Conservation (phyloP, 163 green algal species). For the Prototheca stagnorum region DNA sequence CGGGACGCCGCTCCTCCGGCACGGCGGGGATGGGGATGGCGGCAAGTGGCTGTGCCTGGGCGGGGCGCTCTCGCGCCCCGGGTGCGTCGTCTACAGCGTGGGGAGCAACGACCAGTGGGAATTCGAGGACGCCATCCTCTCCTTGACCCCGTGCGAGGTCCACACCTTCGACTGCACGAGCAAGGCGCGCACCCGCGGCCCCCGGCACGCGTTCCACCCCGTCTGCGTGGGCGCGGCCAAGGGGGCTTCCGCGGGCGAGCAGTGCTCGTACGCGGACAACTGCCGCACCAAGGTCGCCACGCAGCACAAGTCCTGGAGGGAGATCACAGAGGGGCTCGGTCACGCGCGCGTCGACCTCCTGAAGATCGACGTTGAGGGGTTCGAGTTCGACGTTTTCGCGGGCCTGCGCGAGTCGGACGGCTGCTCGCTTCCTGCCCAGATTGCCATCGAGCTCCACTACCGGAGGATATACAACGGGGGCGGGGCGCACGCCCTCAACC, state of each 20-base stretch:
- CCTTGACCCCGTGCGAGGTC: slow-evolving; percentile 8
- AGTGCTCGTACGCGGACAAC: not conserved
- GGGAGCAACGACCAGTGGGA: slow-evolving; percentile 1
- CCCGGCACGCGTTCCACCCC: slow-evolving; percentile 9
- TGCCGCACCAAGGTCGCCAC: not conserved
- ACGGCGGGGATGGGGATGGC: slow-evolving; percentile 1
- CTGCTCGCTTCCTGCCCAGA: not conserved
- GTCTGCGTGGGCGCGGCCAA: not conserved
- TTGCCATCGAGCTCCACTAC: slow-evolving; percentile 10
- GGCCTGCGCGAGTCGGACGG: not conserved
- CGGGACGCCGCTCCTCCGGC: not conserved
- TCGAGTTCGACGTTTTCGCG: slow-evolving; percentile 6
- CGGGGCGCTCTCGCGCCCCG: not conserved
- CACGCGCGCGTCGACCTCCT: slow-evolving; percentile 2
- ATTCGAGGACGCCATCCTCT: slow-evolving; percentile 13
- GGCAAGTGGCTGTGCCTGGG: slow-evolving; percentile 3
- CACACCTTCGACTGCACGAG: slow-evolving; percentile 21
- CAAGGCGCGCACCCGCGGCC: not conserved
- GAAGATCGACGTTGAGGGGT: slow-evolving; percentile 14
- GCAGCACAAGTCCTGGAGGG: not conserved
- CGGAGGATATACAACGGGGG: not conserved
- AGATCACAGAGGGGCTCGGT: not conserved
- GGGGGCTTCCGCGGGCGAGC: not conserved
- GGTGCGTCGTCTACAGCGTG: slow-evolving; percentile 1
- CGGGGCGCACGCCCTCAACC: not conserved